Conservation (phyloP, 2,329 filamentous ascomycete species). For the Xylaria sp. region DNA sequence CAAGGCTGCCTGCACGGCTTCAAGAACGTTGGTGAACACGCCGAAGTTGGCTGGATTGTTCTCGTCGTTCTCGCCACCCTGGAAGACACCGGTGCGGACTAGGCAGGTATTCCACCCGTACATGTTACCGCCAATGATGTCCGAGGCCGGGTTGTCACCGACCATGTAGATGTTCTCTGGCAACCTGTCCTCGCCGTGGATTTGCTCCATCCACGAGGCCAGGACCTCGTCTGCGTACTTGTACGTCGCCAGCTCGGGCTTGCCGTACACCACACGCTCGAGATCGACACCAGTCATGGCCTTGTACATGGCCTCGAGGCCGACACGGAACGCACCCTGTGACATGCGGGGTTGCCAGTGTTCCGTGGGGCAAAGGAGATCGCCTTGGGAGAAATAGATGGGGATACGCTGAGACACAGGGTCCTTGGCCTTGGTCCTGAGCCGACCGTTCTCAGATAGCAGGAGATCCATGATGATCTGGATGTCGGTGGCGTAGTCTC, state of each 20-base stretch:
- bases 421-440: conserved; percentile 69
- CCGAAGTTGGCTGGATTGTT: conserved; percentile 79
- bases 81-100: conserved; percentile 79
- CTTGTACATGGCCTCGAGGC: conserved; percentile 76
- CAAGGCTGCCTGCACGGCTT: conserved; percentile 71
- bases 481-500: conserved; percentile 76
- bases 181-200: conserved; percentile 73
- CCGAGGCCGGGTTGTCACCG: conserved; percentile 75
- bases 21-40: conserved; percentile 75
- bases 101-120: conserved; percentile 84
- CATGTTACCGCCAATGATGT: conserved; percentile 79
- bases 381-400: conserved; percentile 66
- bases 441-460: conserved; percentile 68
- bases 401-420: conserved; percentile 70
- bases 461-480: conserved; percentile 79
- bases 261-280: conserved; percentile 78
- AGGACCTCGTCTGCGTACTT: conserved; percentile 79
- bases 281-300: conserved; percentile 71
- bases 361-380: conserved; percentile 64
- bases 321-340: conserved; percentile 77
- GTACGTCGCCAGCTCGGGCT: conserved; percentile 77
- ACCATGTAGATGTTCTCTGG: conserved; percentile 78
- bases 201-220: conserved; percentile 74
- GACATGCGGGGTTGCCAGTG: conserved; percentile 72
- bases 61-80: conserved; percentile 76